These are phyloP conservation scores for Aspergillus udagawae DNA, from an alignment of 2,329 filamentous ascomycete genomes.

Conservation along the genomic window DNA sequence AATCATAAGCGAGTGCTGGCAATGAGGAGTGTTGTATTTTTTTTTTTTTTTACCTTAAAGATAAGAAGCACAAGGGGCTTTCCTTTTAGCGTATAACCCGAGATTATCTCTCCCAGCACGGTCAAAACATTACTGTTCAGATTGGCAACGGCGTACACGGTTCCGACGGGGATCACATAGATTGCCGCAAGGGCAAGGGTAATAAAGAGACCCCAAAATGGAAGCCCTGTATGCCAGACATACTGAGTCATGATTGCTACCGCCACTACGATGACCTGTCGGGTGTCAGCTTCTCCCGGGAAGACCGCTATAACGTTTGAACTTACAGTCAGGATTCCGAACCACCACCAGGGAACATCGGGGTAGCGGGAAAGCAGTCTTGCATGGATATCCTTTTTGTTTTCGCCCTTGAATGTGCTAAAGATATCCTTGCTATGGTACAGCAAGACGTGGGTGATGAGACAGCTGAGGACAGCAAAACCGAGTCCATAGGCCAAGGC, in stretches of 20 bases:
- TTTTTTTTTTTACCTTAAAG: conserved; percentile 46
- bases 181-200: conserved; percentile 36
- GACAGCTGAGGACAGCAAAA: conserved; percentile 59
- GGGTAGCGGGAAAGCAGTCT: conserved; percentile 34
- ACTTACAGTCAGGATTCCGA: conserved; percentile 25
- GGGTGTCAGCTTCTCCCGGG: not conserved
- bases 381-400: conserved; percentile 37
- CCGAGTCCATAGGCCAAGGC: conserved; percentile 50
- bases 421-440: conserved; percentile 21
- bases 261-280: conserved; percentile 33
- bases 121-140: conserved; percentile 39
- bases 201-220: conserved; percentile 38
- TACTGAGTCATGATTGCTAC: conserved; percentile 24
- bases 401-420: conserved; percentile 10
- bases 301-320: not conserved
- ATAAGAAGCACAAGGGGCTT: conserved; percentile 41
- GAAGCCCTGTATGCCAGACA: conserved; percentile 32
- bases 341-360: conserved; percentile 39
- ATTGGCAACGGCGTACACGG: conserved; percentile 40
- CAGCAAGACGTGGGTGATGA: conserved; percentile 18
- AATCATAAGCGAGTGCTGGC: conserved; percentile 39
- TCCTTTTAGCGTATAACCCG: conserved; percentile 39
- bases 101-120: conserved; percentile 40
- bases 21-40: conserved; percentile 63
- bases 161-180: conserved; percentile 40